phyloP scores from a whole-genome alignment of 305 asterid genomes.

The Ilex paraguariensis region DNA sequence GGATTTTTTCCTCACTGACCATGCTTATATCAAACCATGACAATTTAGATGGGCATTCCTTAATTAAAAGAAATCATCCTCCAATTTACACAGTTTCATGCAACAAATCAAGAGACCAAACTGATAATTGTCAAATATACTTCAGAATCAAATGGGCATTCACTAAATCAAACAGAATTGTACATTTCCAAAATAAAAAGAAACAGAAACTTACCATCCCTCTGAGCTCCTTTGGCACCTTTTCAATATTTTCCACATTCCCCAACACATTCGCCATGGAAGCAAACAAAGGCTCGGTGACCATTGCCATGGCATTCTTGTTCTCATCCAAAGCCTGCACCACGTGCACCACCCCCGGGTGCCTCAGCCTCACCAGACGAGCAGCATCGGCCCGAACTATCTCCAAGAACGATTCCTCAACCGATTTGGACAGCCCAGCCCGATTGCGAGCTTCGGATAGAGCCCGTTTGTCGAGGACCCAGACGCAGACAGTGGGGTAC shows the following conservation, averaged over 20 bases:
- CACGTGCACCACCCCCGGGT: conserved; percentile 98
- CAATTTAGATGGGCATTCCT: too few species aligned
- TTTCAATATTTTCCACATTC: conserved; percentile 61
- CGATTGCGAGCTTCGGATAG: conserved; percentile 76
- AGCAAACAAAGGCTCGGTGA: conserved; percentile 92
- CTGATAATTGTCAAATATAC: too few species aligned
- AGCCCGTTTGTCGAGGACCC: conserved; percentile 85
- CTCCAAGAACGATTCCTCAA: conserved; percentile 84
- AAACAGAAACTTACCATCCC: conserved; percentile 56
- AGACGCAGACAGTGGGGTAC: conserved; percentile 85
- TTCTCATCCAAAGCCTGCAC: conserved; percentile 95
- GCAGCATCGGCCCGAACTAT: conserved; percentile 85
- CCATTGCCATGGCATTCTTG: conserved; percentile 93
- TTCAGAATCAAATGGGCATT: too few species aligned
- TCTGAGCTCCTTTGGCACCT: conserved; percentile 88
- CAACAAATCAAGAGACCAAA: too few species aligned
- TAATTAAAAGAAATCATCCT: too few species aligned
- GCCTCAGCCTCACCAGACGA: conserved; percentile 87
- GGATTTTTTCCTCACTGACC: too few species aligned
- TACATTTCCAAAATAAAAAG: too few species aligned
- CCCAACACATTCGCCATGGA: conserved; percentile 87
- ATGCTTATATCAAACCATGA: too few species aligned
- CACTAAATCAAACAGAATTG: too few species aligned
- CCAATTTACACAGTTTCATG: too few species aligned
- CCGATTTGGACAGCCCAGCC: conserved; percentile 82